Evolutionary conservation across 2,329 filamentous ascomycete species (phyloP), one percentile per base, ranked within the genome.

Genomic region (Botryosphaeria dothidea): DNA sequence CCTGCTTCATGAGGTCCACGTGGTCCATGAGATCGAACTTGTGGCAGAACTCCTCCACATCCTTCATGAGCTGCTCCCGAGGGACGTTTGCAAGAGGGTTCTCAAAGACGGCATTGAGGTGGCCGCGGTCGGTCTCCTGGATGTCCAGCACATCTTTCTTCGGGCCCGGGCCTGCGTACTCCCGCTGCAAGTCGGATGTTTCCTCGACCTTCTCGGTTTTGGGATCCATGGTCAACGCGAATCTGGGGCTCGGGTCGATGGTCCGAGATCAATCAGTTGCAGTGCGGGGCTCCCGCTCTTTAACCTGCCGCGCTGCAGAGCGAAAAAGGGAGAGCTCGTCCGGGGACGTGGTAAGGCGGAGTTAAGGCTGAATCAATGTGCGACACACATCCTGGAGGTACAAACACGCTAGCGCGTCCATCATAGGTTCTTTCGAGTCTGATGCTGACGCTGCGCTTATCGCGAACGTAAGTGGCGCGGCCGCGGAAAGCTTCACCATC

Each of bases 51-150:
- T 77, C 72, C 51, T 85, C 80, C 2, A 89, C 86, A 66, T 86
- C 79, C 19, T 76, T 73, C 46, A 88, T 73, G 15, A 90, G 80
- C 60, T 83, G 74, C 0, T 83, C 78, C 27, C 81, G 79, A 1
- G 83, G 78, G 7, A 89, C 79, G 0, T 81, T 83, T 1, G 78
- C 81, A 2, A 90, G 78, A 11, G 84, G 84, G 45, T 88, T 88
- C 64, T 82, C 79, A 62, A 86, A 81, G n/a, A 70, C 17, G 13
- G 48, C 48, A 51, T 51, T 51, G 48, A 51, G 48, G 9, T 19
- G 48, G 48, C 48, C 31, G 48, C 48, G 48, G 23, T 31, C 48
- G 19, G 13, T 29, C 9, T 29, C 48, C 48, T 23, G 23, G 1
- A 51, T 21, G 11, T 51, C 17, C 25, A 51, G 25, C 3, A 51